Conservation (phyloP, 306 rosid species). For the Cucurbita argyrosperma region DNA sequence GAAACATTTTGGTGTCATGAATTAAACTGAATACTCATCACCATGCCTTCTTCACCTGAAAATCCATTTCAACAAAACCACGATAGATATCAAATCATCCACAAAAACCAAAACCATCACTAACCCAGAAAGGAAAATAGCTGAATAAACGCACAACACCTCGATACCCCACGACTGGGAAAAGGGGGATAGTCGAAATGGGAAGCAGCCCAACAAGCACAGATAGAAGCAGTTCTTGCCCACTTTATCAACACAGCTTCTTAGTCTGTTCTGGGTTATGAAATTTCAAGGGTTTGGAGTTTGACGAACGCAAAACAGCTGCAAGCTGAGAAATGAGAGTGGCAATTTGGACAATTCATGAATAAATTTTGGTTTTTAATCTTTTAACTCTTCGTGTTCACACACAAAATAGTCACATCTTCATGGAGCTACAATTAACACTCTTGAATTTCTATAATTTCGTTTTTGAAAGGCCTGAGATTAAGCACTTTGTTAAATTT, state of each 20-base stretch:
- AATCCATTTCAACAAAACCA: conserved; percentile 7
- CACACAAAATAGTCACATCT: too few species aligned
- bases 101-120: too few species aligned
- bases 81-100: too few species aligned
- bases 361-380: background rate
- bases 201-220: background rate
- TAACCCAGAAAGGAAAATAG: background rate
- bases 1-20: conserved; percentile 44
- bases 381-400: background rate
- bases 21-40: conserved; percentile 13
- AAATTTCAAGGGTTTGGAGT: background rate
- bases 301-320: background rate
- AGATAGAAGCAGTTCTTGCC: background rate
- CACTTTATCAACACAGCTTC: background rate
- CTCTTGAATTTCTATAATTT: too few species aligned
- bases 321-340: background rate
- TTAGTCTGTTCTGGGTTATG: background rate
- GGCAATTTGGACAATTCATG: background rate
- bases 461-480: too few species aligned
- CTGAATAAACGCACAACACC: too few species aligned
- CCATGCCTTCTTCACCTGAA: background rate
- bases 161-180: too few species aligned
- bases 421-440: too few species aligned
- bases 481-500: too few species aligned
- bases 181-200: too few species aligned